phyloP scores from a whole-genome alignment of 1,284 basidiomycete species.

The Leccinum solheimii region DNA sequence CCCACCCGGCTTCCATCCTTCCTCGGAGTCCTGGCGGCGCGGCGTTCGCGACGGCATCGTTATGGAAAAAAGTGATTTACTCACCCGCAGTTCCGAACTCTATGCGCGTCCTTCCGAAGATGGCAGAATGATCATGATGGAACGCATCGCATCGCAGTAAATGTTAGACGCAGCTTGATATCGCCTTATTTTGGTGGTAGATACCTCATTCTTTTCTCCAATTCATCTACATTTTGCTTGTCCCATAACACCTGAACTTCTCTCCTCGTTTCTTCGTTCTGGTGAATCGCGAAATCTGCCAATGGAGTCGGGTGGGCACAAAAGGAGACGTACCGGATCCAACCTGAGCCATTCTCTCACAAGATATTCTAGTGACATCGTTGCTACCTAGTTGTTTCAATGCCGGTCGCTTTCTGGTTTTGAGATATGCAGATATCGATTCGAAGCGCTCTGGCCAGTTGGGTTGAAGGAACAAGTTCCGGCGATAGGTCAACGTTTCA shows the following conservation, averaged over 20 bases:
- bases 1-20: slow-evolving; percentile 83
- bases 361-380: slow-evolving; percentile 40
- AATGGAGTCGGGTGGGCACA: background rate
- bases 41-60: slow-evolving; percentile 2
- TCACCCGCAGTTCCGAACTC: slow-evolving; percentile 85
- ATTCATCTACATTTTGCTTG: slow-evolving; percentile 44
- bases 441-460: background rate
- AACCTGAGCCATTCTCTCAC: slow-evolving; percentile 58
- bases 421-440: background rate
- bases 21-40: slow-evolving; percentile 65
- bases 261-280: slow-evolving; percentile 56
- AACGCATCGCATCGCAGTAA: background rate
- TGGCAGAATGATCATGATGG: background rate
- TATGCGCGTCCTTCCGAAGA: slow-evolving; percentile 57
- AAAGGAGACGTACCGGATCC: slow-evolving; percentile 44
- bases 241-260: slow-evolving; percentile 58
- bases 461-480: too few species aligned
- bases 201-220: slow-evolving; percentile 62
- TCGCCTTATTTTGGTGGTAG: slow-evolving; percentile 5
- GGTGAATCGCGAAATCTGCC: background rate
- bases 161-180: background rate
- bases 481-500: too few species aligned
- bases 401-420: background rate
- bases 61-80: slow-evolving; percentile 7
- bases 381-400: background rate